Evolutionary conservation across 768 basidiomycete genomes (phyloP), one percentile per base, ranked within the genome.

Genomic region (Lepiota venenata): DNA sequence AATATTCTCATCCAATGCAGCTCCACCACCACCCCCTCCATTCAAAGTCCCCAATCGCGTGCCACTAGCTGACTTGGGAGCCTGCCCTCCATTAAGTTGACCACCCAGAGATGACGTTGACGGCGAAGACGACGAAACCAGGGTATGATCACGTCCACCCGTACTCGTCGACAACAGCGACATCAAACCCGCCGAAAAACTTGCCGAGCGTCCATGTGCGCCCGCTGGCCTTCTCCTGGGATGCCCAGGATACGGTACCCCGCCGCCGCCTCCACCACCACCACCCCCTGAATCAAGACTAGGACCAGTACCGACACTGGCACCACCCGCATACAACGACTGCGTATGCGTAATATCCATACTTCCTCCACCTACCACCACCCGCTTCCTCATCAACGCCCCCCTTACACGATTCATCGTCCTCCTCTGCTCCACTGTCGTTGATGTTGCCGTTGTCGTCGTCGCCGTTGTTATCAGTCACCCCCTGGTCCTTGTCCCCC

Each of bases 271-370:
- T n/a, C 20, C 39, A 35, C 8, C 41, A 14, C 14, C 32, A 29
- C 14, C 27, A 35, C 39, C 22, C 32, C 16, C 47, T 4, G 32
- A 47, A 14, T n/a, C 44, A 25, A 5, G 25, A 25, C 2, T 5
- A 5, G 25, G 25, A 25, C 27, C 43, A 52, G 56, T 52, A 4
- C 32, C 10, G 9, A 3, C 32, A 25, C 27, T 38, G 47, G 56
- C 49, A 4, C 32, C 10, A 32, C 32, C 32, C 3, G 32, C 32
- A 32, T 42, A 38, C 1, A 75, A 63, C 1, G 77, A 76, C 0
- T 79, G 75, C 5, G 82, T 77, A 42, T 79, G 75, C 7, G 82
- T 77, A 42, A 91, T 88, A 60, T 90, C 86, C 88, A 91, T 91
- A 60, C 87, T 83, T 5, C 90, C 89, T 1, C 89, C 88, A 14